Percentiles rank a stretch among this genome's conserved stretches.
phyloP scores from a whole-genome alignment of 2,329 filamentous ascomycete genomes.

The Clarireedia hainanense region DNA sequence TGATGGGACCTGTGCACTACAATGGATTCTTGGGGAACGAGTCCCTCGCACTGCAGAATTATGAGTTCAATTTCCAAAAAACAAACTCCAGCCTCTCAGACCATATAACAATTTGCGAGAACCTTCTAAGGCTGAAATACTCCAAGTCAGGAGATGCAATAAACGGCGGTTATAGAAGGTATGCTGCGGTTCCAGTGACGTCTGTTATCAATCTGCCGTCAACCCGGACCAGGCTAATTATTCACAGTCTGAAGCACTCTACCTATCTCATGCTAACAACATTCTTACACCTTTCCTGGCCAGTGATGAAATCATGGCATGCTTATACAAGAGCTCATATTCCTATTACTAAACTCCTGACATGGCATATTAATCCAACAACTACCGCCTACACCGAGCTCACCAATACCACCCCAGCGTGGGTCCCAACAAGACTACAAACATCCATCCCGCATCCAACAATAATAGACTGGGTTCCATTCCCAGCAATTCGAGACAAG shows the following conservation, averaged over 20 bases:
- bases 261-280: slow-evolving; percentile 7
- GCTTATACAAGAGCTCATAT: slow-evolving; percentile 1
- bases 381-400: slow-evolving; percentile 3
- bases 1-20: background rate
- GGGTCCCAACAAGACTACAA: slow-evolving; percentile 1
- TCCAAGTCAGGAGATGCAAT: background rate
- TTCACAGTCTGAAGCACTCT: background rate
- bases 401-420: background rate
- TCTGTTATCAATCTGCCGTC: background rate
- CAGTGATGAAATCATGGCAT: background rate
- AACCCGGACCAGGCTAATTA: background rate
- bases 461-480: slow-evolving; percentile 3
- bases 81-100: slow-evolving; percentile 2
- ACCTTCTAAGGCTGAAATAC: background rate
- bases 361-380: slow-evolving; percentile 3
- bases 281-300: slow-evolving; percentile 3
- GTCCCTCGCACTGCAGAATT: background rate
- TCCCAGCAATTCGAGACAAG: slow-evolving; percentile 1
- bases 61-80: background rate
- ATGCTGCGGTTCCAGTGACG: background rate
- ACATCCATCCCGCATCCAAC: background rate
- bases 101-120: slow-evolving; percentile 1
- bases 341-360: background rate
- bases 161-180: slow-evolving; percentile 1
- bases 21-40: background rate